Base-by-base conservation (phyloP, 306 rosid species). In the Citrullus amarus region DNA sequence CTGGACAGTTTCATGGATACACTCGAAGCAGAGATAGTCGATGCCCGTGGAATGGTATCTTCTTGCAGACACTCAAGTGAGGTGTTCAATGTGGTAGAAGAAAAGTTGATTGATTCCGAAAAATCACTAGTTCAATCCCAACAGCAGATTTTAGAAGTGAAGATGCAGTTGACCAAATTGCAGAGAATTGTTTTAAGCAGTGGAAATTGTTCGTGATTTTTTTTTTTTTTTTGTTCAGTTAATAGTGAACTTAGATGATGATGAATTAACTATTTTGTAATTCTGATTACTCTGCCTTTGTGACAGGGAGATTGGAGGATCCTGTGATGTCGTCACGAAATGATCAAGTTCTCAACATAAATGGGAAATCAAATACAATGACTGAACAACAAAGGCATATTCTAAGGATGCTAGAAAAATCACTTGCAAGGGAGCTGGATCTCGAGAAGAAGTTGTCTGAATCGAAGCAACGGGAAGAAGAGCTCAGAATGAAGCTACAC, bases 351-450 rank as follows among this genome's bases (percentile, higher is more conserved):
- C 65, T 53, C 6, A 79, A 88, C 61, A 34, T 59, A 68, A 83
- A 85, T 76, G 89, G 77, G 72, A 87, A 87, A 82, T 82, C 93
- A 25, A 87, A 82, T 32, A 51, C 80, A 61, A 86, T 89, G 90
- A 86, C 88, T 43, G 91, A 87, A 81, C 90, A 91, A 61, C 89
- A 85, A 71, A 88, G 90, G 60, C 91, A 91, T 87, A 86, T 91
- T 85, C 87, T 96, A n/a, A 82, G 85, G 85, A 86, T 96, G 91
- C 88, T 96, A 81, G 97, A 96, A 89, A 96, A 88, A 74, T 92
- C 97, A 5, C 92, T 96, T 2, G 85, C 90, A 17, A 88, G 99
- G 84, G 98, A 96, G 93, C 88, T 91, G 50, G 92, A 91, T 54
- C 97, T 92, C 9, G 93, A 92, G 86, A 96, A 91, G 89, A 87